phyloP scores from a whole-genome alignment of 2,329 filamentous ascomycete genomes.

The Ceratocystis albifundus region DNA sequence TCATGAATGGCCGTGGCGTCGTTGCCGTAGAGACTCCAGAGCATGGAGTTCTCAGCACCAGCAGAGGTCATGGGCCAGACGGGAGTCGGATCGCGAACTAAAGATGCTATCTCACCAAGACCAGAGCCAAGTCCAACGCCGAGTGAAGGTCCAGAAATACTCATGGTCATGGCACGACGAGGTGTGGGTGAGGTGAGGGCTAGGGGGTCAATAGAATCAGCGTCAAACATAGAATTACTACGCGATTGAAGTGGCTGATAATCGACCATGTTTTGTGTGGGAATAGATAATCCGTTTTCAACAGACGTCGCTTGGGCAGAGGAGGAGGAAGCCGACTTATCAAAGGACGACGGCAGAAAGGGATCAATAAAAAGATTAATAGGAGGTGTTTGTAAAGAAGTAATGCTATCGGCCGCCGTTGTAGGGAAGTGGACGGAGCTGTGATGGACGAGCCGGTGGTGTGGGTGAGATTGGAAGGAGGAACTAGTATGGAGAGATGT shows the following conservation, averaged over 20 bases:
- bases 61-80: not conserved
- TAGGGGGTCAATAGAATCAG: not conserved
- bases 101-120: not conserved
- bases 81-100: not conserved
- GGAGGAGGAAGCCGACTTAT: not conserved
- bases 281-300: not conserved
- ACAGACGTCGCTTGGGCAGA: not conserved
- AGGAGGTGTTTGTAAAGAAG: not conserved
- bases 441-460: conserved; percentile 5
- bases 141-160: not conserved
- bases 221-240: not conserved
- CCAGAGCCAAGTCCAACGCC: not conserved
- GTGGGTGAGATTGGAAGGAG: not conserved
- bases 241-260: not conserved
- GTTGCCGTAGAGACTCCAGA: not conserved
- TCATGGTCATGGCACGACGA: not conserved
- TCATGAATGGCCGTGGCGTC: not conserved
- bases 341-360: not conserved
- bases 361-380: not conserved
- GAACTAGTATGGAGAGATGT: not conserved
- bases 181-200: not conserved
- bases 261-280: not conserved
- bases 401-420: not conserved
- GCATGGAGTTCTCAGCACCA: not conserved
- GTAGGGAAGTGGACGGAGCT: not conserved